Base-by-base conservation (phyloP, 148 eudicot species). In the Spergularia marina region DNA sequence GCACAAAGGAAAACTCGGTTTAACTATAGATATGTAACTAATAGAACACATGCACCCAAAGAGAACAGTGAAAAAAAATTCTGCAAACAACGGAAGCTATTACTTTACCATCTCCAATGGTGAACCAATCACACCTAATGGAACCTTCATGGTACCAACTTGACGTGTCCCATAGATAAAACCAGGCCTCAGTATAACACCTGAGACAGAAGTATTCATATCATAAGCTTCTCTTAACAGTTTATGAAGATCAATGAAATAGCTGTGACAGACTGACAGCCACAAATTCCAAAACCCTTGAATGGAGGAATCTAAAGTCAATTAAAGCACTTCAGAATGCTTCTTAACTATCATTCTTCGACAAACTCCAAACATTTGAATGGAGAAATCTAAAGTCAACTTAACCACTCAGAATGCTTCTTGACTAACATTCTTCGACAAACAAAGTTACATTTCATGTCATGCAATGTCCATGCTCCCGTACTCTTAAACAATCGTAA, bases 121-220 rank as follows among this genome's bases (percentile, higher is more conserved):
- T 61, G 90, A 88, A 72, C 97, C 97, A 62, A 91, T 89, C 10
- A 89, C 86, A 44, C 94, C 89, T 10, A 91, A 85, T 64, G 97
- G 97, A 57, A 91, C 70, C 80, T 91, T 90, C 85, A 91, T 77
- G 85, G 86, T 88, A 49, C 97, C 97, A 84, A 91, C 89, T 57
- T 78, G 90, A 40, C 94, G 90, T 41, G 91, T 91, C 71, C 97
- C 97, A 79, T 91, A 78, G 18, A 91, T 91, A 74, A 91, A 89
- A 14, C 97, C 97, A 74, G 97, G 97, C 82, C 97, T 86, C 82
- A 91, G 68, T 69, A 91, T 88, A 39, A 88, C 87, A 72, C 93
- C 97, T 91, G 90, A 78, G 58, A 77, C 41, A 81, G 47, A 58
- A 25, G 30, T 52, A 58, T 20, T 69, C 68, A 70, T 12, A 57